Evolutionary conservation across 1,139 yeast species (phyloP), one percentile per base, ranked within the genome.

Genomic region (Saccharomyces hybrid): DNA sequence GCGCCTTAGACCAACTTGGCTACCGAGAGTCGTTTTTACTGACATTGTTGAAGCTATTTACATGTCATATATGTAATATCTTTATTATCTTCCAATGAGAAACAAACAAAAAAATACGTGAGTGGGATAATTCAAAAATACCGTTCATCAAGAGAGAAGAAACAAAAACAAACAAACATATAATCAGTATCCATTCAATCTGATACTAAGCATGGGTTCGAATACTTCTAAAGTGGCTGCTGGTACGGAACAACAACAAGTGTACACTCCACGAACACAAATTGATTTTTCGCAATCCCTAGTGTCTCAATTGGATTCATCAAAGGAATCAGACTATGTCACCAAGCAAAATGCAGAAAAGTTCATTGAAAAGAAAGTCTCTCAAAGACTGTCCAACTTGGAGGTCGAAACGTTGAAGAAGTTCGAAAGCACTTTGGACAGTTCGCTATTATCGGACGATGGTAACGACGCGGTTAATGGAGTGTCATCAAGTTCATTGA

Each of bases 291-390:
- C 85, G 57, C 83, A 86, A 14, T 78, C 82, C 31, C 80, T 85
- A 58, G 75, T 88, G 59, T 78, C 84, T 26, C 87, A 86, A 66
- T 79, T 90, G 61, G 95, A 88, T 62, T 76, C 80, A 51, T 78
- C 87, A 6, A 77, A 81, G 49, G 96, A 88, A 77, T 82, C 95
- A 7, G 91, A 90, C 69, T 87, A 82, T 69, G 81, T 95, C 20
- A 83, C 97, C 66, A 78, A 86, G 51, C 96, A 89, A 69, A 80
- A 84, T 67, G 80, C 89, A 16, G 93, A 88, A 58, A 83, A 82
- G 68, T 83, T 82, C 65, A 81, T 91, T 57, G 91, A 90, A 70
- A 86, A 86, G 54, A 78, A 86, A 66, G 93, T 91, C 28, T 76
- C 84, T 50, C 78, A 78, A 59, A 87, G 84, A 65, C 77, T 91